Evolutionary conservation across 495 filamentous ascomycete genomes (phyloP).

Genomic region (Daldinia grandis): DNA sequence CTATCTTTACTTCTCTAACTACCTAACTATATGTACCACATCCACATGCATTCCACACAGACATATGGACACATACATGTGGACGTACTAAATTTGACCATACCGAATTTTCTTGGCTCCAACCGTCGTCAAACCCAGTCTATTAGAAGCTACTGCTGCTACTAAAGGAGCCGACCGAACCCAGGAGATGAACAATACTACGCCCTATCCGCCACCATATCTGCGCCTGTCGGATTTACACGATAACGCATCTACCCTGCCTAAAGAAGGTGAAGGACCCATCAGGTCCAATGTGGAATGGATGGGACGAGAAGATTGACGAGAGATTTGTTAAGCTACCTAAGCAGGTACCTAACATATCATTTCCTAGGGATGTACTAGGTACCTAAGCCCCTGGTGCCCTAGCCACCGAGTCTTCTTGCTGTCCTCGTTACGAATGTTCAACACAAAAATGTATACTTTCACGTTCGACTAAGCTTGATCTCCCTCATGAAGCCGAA

Average conservation of each 20-base stretch:
- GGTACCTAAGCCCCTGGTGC: background rate
- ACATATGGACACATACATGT: background rate
- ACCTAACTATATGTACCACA: no score
- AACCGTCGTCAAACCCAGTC: conserved; percentile 21
- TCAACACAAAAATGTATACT: conserved; percentile 16
- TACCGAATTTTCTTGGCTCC: conserved; percentile 19
- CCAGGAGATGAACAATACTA: conserved; percentile 19
- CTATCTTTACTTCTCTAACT: no score
- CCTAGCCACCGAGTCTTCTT: conserved; percentile 9
- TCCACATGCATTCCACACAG: background rate
- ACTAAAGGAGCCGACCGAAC: conserved; percentile 19
- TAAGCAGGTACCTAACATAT: no score
- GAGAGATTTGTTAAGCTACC: conserved; percentile 4
- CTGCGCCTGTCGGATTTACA: conserved; percentile 15
- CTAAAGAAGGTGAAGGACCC: conserved; percentile 17
- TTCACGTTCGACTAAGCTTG: conserved; percentile 2
- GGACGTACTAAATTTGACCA: conserved; percentile 15
- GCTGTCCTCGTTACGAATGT: conserved; percentile 6
- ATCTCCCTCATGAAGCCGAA: conserved; percentile 27
- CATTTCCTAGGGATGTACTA: background rate
- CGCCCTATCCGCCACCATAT: conserved; percentile 33
- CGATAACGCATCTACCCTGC: conserved; percentile 12
- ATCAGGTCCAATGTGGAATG: conserved; percentile 22
- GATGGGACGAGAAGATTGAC: conserved; percentile 1
- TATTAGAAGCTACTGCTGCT: conserved; percentile 26